Conservation (phyloP, 495 filamentous ascomycete genomes). For the Trichoderma virens region DNA sequence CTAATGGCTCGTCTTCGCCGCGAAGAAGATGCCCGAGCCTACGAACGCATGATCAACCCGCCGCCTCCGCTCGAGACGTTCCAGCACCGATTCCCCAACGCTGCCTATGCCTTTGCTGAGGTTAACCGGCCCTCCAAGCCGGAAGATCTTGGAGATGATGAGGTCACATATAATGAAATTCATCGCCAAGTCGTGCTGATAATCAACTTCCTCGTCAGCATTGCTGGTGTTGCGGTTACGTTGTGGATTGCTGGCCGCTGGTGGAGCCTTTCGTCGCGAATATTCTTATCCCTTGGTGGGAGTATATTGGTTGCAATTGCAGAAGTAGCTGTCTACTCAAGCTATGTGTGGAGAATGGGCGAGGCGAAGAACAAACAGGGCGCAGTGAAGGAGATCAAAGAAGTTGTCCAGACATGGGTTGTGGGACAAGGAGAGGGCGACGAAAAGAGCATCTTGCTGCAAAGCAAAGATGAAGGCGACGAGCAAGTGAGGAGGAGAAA, state of each 20-base stretch:
- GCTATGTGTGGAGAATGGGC: slow-evolving; percentile 72
- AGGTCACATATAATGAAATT: slow-evolving; percentile 59
- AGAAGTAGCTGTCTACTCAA: slow-evolving; percentile 80
- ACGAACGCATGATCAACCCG: slow-evolving; percentile 66
- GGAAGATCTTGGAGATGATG: slow-evolving; percentile 42
- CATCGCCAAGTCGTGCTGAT: slow-evolving; percentile 68
- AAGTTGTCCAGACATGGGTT: slow-evolving; percentile 63
- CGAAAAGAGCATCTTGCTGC: slow-evolving; percentile 27
- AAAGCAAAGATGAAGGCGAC: slow-evolving; percentile 16
- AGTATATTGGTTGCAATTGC: slow-evolving; percentile 69
- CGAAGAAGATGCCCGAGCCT: slow-evolving; percentile 70
- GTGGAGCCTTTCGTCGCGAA: slow-evolving; percentile 60
- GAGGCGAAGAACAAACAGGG: slow-evolving; percentile 61
- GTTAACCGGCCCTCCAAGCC: slow-evolving; percentile 29
- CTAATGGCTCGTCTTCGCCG: slow-evolving; percentile 78
- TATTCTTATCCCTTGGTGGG: slow-evolving; percentile 63
- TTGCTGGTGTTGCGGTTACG: slow-evolving; percentile 59
- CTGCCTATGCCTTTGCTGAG: slow-evolving; percentile 42
- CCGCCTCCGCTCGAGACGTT: slow-evolving; percentile 46
- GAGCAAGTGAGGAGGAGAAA: slow-evolving; percentile 25
- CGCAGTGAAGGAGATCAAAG: slow-evolving; percentile 60
- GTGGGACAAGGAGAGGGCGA: slow-evolving; percentile 37
- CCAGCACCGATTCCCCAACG: slow-evolving; percentile 47
- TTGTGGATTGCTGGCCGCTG: slow-evolving; percentile 65
- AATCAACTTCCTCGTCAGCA: slow-evolving; percentile 65